Percentiles rank a stretch among this genome's conserved stretches.
Conservation (phyloP, 441 rosid genomes). For the Syzygium malaccense region DNA sequence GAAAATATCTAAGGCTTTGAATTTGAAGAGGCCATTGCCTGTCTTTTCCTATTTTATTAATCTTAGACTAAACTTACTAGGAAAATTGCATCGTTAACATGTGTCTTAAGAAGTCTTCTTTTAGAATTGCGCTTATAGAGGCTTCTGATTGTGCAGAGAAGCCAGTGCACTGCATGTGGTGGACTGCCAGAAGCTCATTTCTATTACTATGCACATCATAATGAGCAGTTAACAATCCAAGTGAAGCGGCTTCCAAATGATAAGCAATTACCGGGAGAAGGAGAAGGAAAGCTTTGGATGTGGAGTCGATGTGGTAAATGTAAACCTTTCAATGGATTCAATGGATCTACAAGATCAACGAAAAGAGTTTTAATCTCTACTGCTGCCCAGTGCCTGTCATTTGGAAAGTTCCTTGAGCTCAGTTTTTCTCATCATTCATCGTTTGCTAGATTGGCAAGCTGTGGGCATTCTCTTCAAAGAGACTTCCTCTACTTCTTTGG, state of each 20-base stretch:
- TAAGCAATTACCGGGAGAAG: slow-evolving; percentile 59
- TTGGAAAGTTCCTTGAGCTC: slow-evolving; percentile 95
- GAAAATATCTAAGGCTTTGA: not conserved
- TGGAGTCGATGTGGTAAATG: slow-evolving; percentile 94
- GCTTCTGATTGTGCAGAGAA: slow-evolving; percentile 46
- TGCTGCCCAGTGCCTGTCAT: slow-evolving; percentile 75
- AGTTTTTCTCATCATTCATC: slow-evolving; percentile 56
- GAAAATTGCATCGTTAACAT: not conserved
- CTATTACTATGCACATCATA: slow-evolving; percentile 78
- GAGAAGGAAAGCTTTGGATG: slow-evolving; percentile 92
- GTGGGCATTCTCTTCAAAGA: slow-evolving; percentile 74
- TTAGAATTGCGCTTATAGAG: slow-evolving; percentile 15
- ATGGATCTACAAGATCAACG: slow-evolving; percentile 44
- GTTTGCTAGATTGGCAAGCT: slow-evolving; percentile 39
- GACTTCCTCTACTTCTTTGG: slow-evolving; percentile 94
- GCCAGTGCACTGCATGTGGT: slow-evolving; percentile 50
- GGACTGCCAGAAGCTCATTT: slow-evolving; percentile 76
- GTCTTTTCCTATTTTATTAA: not conserved
- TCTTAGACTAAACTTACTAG: not conserved
- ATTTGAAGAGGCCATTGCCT: not conserved
- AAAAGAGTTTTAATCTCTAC: slow-evolving; percentile 76
- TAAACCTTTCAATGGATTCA: slow-evolving; percentile 40
- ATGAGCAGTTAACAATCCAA: slow-evolving; percentile 73
- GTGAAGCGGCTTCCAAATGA: slow-evolving; percentile 44
- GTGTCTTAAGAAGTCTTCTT: not conserved